phyloP scores from a whole-genome alignment of 768 basidiomycete species.

The Baorangia bicolor region DNA sequence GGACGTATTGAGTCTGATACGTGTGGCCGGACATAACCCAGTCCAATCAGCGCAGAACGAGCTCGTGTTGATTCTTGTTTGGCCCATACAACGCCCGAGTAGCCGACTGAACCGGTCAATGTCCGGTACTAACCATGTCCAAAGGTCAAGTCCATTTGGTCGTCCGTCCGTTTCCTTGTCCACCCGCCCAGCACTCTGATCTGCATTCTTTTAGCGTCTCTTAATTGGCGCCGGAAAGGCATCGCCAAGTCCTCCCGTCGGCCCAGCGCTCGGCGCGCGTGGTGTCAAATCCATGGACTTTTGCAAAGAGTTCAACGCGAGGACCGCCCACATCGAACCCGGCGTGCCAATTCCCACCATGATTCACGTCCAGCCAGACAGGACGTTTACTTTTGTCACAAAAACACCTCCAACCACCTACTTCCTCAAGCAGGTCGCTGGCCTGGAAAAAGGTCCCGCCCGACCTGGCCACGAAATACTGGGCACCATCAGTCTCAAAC shows the following conservation, averaged over 20 bases:
- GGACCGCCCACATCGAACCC: slow-evolving; percentile 81
- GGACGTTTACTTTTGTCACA: slow-evolving; percentile 89
- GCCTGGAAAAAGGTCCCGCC: slow-evolving; percentile 87
- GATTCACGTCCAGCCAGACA: slow-evolving; percentile 92
- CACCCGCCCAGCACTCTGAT: slow-evolving; percentile 9
- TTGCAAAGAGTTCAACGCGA: slow-evolving; percentile 99
- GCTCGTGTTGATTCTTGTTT: slow-evolving; percentile 23
- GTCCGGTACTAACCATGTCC: slow-evolving; percentile 55
- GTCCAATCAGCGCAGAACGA: neutral
- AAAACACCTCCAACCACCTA: slow-evolving; percentile 90
- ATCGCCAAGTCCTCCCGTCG: slow-evolving; percentile 93
- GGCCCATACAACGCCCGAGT: slow-evolving; percentile 4
- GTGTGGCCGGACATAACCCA: slow-evolving; percentile 1
- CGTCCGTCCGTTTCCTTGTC: slow-evolving; percentile 44
- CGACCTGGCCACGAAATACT: slow-evolving; percentile 75
- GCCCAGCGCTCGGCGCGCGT: slow-evolving; percentile 94
- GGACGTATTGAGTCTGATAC: neutral
- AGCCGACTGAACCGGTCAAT: neutral
- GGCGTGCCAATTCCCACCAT: slow-evolving; percentile 89
- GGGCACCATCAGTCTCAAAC: slow-evolving; percentile 90
- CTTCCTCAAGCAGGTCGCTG: slow-evolving; percentile 88
- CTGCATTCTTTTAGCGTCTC: slow-evolving; percentile 55
- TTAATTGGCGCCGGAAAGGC: slow-evolving; percentile 93
- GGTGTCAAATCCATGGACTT: slow-evolving; percentile 99
- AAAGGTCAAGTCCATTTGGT: slow-evolving; percentile 73